Conservation (phyloP, 352 stramenopile species). For the Pythium brachiatum region DNA sequence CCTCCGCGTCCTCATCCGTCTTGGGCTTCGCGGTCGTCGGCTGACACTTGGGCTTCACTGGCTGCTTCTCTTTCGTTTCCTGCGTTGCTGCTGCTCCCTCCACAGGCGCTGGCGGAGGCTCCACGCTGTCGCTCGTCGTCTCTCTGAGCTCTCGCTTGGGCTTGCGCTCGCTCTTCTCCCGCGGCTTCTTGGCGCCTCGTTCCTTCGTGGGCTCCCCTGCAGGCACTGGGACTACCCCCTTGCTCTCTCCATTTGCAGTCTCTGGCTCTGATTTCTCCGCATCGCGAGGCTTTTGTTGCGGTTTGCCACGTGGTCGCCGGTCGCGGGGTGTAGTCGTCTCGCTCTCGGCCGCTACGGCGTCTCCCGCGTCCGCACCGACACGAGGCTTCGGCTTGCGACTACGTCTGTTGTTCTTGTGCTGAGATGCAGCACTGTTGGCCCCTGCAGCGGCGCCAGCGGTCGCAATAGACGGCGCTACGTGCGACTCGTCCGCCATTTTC, state of each 20-base stretch:
- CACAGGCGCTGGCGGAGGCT: neutral
- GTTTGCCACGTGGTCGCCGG: neutral
- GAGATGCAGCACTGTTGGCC: neutral
- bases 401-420: neutral
- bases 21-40: neutral
- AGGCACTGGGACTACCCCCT: neutral
- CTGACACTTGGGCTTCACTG: neutral
- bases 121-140: neutral
- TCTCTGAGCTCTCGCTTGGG: neutral
- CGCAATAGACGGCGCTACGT: neutral
- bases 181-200: slow-evolving; percentile 7
- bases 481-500: slow-evolving; percentile 14
- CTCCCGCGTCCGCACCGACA: neutral
- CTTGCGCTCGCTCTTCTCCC: slow-evolving; percentile 8
- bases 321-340: neutral
- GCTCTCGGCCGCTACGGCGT: slow-evolving; percentile 3
- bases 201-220: neutral
- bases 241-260: neutral
- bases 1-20: neutral
- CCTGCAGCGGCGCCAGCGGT: neutral
- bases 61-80: slow-evolving; percentile 3
- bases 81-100: neutral
- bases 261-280: neutral
- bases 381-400: slow-evolving; percentile 3
- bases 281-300: neutral